phyloP scores from a whole-genome alignment of 2,329 filamentous ascomycete species.

The Sclerotinia spermophila region DNA sequence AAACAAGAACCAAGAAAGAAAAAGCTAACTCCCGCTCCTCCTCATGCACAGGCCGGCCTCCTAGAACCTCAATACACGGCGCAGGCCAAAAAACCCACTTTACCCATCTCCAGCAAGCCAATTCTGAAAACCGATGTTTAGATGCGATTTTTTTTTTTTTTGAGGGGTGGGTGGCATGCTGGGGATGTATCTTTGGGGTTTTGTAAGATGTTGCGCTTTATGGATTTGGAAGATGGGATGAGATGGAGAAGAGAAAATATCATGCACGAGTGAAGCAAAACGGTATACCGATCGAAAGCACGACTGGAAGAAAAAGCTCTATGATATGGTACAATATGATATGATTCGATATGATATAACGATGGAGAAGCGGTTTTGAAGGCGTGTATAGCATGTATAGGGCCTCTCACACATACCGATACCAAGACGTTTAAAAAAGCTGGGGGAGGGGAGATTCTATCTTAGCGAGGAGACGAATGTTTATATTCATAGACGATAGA shows the following conservation, averaged over 20 bases:
- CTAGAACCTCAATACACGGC: slow-evolving; percentile 4
- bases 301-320: background rate
- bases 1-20: background rate
- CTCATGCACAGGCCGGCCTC: background rate
- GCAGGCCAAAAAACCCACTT: background rate
- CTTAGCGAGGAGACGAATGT: background rate
- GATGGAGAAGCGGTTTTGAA: background rate
- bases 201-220: too few species aligned
- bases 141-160: background rate
- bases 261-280: background rate
- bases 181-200: too few species aligned
- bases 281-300: background rate
- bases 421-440: background rate
- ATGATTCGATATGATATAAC: too few species aligned
- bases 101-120: background rate
- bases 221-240: background rate
- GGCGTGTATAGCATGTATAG: too few species aligned
- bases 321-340: background rate
- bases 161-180: too few species aligned
- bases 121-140: background rate
- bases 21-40: background rate
- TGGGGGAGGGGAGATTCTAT: background rate
- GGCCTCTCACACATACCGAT: background rate
- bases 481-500: background rate
- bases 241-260: background rate